Evolutionary conservation across 805 yeast genomes (phyloP), one percentile per base, ranked within the genome.

Genomic region (Millerago galiae): DNA sequence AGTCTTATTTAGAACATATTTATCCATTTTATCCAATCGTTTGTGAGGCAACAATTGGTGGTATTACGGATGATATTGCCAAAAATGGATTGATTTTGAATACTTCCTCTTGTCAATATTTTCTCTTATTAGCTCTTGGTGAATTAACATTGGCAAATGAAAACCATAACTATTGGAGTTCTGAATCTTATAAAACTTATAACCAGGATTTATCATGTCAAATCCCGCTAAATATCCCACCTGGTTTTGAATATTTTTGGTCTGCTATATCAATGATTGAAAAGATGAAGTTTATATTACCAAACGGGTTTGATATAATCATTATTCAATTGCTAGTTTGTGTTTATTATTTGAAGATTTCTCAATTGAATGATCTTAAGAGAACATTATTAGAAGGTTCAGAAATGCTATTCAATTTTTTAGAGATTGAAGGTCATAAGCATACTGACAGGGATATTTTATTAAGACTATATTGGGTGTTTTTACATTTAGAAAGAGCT

Each of bases 21-120:
- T 39, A 39, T 16, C 42, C 42, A 10, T 39, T 39, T 17, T 39
- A 18, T 15, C 42, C 42, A 17, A 39, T 39, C 18, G 42, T 39
- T 3, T 39, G 42, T 18, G 37, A 34, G n/a, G 21, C 11, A 14
- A 39, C 42, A 5, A 28, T 39, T 34, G 42, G 15, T 3, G 29
- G 10, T 15, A 24, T 38, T 8, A 34, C 34, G 21, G 27, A 27
- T 12, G 42, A 39, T 14, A 34, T 39, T 13, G 8, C 17, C 1
- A 13, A 30, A 15, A 10, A 31, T 32, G 40, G 42, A 8, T 21
- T 34, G 10, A 21, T 28, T 6, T 14, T 34, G 17, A 27, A 34
- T 4, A 24, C 34, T 5, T 34, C 42, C n/a, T 27, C 37, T 3
- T 34, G 33, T 34, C 37, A 39, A 34, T 39, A 39, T 28, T 34